Conservation (phyloP, 208 protist genomes). For the Wallacemonas collosoma region DNA sequence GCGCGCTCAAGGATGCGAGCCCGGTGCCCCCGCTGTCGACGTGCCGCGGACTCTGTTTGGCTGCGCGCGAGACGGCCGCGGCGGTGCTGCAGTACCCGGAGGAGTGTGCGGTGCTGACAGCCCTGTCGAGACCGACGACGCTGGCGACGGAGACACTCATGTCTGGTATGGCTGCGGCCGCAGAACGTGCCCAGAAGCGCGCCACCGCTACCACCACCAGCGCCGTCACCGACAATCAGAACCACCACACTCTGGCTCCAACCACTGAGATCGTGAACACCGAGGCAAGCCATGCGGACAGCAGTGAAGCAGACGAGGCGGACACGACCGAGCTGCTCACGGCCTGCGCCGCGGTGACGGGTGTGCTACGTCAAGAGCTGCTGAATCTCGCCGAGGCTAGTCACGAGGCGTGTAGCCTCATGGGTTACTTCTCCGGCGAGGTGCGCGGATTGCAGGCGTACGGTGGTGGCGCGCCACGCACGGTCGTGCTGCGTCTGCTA, state of each 20-base stretch:
- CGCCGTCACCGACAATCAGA: no score
- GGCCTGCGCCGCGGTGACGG: slow-evolving; percentile 8
- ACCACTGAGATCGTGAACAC: no score
- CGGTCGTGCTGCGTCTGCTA: slow-evolving; percentile 67
- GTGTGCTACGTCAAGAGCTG: slow-evolving; percentile 36
- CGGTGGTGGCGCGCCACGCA: slow-evolving; percentile 46
- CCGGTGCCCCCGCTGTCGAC: slow-evolving; percentile 37
- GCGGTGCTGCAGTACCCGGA: slow-evolving; percentile 21
- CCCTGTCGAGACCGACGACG: not conserved
- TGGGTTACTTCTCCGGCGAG: slow-evolving; percentile 71
- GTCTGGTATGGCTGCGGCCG: not conserved
- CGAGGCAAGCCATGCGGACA: not conserved
- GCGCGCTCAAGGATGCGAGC: slow-evolving; percentile 39
- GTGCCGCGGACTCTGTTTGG: slow-evolving; percentile 66
- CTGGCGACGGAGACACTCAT: slow-evolving; percentile 14
- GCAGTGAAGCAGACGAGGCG: not conserved
- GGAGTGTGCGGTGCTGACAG: slow-evolving; percentile 6
- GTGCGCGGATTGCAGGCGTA: slow-evolving; percentile 79
- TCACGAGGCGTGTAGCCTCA: slow-evolving; percentile 40
- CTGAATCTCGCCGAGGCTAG: slow-evolving; percentile 42
- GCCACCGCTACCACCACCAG: no score
- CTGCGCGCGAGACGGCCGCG: slow-evolving; percentile 52
- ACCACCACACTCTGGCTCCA: no score
- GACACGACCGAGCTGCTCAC: slow-evolving; percentile 14
- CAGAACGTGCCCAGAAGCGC: not conserved